Evolutionary conservation across 306 rosid genomes (phyloP).

Genomic region (Vicia sativa): DNA sequence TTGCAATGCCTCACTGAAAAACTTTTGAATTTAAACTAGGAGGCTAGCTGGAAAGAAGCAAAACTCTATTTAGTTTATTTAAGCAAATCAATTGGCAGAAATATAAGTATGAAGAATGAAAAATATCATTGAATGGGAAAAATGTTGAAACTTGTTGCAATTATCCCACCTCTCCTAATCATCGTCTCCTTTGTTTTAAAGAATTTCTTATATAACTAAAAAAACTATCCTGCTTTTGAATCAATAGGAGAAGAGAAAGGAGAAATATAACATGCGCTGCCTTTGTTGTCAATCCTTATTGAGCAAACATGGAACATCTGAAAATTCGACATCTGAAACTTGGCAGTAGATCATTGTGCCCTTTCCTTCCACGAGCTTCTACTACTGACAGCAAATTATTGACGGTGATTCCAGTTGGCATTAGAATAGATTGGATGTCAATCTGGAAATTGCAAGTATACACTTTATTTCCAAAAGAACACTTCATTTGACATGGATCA

Average conservation of each 20-base stretch:
- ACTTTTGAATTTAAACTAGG: not conserved
- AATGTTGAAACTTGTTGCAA: not conserved
- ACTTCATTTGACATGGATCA: not conserved
- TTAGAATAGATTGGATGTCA: too few species aligned
- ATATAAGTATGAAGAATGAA: not conserved
- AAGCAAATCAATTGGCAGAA: conserved; percentile 12
- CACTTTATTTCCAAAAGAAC: too few species aligned
- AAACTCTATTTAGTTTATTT: not conserved
- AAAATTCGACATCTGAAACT: not conserved
- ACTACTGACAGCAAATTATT: too few species aligned
- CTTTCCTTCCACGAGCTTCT: too few species aligned
- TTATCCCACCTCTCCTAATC: not conserved
- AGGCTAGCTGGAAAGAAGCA: conserved; percentile 10
- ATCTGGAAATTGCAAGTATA: too few species aligned
- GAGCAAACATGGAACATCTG: not conserved
- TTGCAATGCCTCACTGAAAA: not conserved
- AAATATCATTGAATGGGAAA: not conserved
- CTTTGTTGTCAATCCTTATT: not conserved
- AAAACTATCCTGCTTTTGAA: not conserved
- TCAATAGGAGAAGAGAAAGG: not conserved
- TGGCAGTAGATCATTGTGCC: not conserved
- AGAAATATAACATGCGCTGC: not conserved
- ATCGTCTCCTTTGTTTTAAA: not conserved
- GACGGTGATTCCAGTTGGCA: too few species aligned
- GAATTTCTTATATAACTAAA: not conserved